Evolutionary conservation across 768 basidiomycete genomes (phyloP).

Genomic region (Mrakia gelida): DNA sequence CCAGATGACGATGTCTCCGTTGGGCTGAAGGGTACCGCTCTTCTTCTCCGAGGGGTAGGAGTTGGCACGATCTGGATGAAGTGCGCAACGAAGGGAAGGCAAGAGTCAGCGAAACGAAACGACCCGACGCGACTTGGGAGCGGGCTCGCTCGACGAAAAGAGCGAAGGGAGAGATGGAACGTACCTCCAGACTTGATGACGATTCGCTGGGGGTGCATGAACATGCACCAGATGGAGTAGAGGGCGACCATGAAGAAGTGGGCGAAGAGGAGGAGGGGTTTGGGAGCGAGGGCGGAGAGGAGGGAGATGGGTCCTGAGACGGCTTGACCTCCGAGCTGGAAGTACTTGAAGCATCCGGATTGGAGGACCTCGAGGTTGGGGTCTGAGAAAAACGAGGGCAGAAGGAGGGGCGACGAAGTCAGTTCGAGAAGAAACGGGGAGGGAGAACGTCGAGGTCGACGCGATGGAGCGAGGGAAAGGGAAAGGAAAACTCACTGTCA

Average conservation of each 20-base stretch:
- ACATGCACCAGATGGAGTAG: conserved; percentile 87
- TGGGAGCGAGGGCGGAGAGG: conserved; percentile 73
- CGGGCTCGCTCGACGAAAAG: conserved; percentile 1
- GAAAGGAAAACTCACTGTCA: conserved; percentile 59
- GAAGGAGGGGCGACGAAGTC: too few species aligned
- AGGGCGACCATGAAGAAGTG: conserved; percentile 97
- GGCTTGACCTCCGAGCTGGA: conserved; percentile 86
- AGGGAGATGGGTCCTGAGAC: conserved; percentile 82
- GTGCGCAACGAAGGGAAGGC: not conserved
- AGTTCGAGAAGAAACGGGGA: too few species aligned
- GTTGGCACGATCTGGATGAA: not conserved
- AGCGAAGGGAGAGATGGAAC: not conserved
- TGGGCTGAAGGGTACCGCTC: not conserved
- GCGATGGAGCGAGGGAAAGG: too few species aligned
- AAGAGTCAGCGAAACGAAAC: not conserved
- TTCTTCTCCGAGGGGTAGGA: conserved; percentile 24
- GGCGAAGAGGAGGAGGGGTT: conserved; percentile 71
- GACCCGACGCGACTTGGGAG: not conserved
- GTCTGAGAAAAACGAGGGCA: conserved; percentile 38
- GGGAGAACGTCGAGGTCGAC: not conserved
- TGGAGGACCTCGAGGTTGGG: conserved; percentile 48
- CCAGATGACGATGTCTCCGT: conserved; percentile 21
- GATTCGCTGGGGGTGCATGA: conserved; percentile 54
- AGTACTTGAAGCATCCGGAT: conserved; percentile 92
- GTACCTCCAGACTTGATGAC: conserved; percentile 8